Base-by-base conservation (phyloP, 176 grass and related monocot species). In the Bonia amplexicaulis region DNA sequence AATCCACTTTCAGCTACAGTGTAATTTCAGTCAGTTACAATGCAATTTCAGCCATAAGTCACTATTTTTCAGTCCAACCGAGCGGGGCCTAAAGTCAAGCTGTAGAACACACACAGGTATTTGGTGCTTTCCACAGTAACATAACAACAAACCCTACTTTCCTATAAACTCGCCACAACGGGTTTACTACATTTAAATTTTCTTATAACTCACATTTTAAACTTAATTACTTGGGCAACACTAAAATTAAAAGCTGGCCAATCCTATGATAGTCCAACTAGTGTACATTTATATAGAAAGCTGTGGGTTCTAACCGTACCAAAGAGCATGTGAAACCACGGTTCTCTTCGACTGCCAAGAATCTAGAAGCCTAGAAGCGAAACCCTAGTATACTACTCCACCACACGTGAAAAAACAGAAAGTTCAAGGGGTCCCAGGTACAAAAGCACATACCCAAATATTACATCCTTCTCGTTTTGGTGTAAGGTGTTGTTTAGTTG, bases 401-500 rank as follows among this genome's bases (percentile, higher is more conserved):
- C 7, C 10, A 14, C 54, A 41, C 39, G 9, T 25, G 9, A 5
- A 42, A 25, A 20, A 6, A 22, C 2, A 15, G 1, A 66, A 19
- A 66, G 8, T 26, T 74, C 16, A 22, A 70, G 27, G 82, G 76
- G 52, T 23, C 77, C 12, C 58, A 7, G 0, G 0, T 35, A 39
- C 45, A 73, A 90, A 72, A 86, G 14, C 17, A 22, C 71, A 77
- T 63, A 23, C 23, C n/a, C n/a, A 59, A 35, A 31, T 39, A 17
- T 48, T 57, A 33, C 31, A 3, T 3, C 0, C n/a, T n/a, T n/a
- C n/a, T n/a, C n/a, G n/a, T n/a, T n/a, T n/a, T n/a, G n/a, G n/a
- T n/a, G n/a, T n/a, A n/a, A n/a, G n/a, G n/a, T n/a, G n/a, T n/a
- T n/a, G n/a, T n/a, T n/a, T n/a, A n/a, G n/a, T n/a, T n/a, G n/a